Evolutionary conservation across 2,329 filamentous ascomycete genomes (phyloP).

Genomic region (Hypoxylon rubiginosum): DNA sequence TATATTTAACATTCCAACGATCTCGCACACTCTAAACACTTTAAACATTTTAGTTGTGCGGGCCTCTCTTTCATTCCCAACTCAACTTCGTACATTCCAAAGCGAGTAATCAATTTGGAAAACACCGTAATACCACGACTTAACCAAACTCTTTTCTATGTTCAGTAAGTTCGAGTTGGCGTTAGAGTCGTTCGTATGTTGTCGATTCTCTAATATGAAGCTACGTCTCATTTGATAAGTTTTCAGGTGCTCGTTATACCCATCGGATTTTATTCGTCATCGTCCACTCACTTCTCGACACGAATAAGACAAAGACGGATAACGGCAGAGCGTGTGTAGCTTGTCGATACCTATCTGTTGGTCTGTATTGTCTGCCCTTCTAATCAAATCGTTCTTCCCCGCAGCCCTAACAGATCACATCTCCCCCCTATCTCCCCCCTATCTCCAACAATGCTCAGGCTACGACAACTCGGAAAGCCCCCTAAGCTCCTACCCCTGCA

Average conservation of each 20-base stretch:
- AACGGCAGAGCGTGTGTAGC: background rate
- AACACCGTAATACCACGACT: background rate
- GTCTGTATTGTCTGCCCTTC: too few relatives aligned
- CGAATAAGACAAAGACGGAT: conserved; percentile 12
- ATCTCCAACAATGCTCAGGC: conserved; percentile 28
- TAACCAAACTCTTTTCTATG: background rate
- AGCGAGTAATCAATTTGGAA: background rate
- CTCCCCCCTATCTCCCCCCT: background rate
- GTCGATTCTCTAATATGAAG: conserved; percentile 2
- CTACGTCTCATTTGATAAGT: background rate
- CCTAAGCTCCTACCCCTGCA: conserved; percentile 18
- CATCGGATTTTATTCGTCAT: background rate
- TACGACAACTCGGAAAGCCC: conserved; percentile 13
- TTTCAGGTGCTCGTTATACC: background rate
- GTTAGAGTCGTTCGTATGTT: background rate
- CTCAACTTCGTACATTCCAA: background rate
- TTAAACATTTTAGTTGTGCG: background rate
- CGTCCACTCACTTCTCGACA: conserved; percentile 2
- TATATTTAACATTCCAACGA: conserved; percentile 5
- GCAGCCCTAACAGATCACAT: background rate
- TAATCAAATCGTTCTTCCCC: conserved; percentile 1
- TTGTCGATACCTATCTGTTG: background rate
- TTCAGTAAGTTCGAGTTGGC: background rate
- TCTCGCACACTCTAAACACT: background rate
- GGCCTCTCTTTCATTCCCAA: background rate